A percentile compares a stretch with the other conserved stretches of the same genome.
Conservation (phyloP, 495 filamentous ascomycete species). For the Penicillium nucicola region DNA sequence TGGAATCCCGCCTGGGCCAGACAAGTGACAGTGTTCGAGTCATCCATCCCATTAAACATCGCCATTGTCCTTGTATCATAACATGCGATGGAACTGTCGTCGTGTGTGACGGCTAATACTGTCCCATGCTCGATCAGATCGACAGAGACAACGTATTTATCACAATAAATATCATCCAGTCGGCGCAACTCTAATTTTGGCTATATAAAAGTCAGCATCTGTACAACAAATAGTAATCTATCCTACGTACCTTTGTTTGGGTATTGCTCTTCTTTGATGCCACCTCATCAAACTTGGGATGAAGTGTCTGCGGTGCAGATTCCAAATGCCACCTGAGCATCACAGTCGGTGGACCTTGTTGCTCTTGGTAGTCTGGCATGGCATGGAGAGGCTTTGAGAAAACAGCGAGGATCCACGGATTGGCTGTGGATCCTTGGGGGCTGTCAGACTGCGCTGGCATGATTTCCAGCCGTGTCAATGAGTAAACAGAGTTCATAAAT, state of each 20-base stretch:
- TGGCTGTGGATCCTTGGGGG: conserved; percentile 43
- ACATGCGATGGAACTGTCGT: conserved; percentile 75
- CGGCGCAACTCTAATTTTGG: conserved; percentile 58
- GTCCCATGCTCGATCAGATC: conserved; percentile 63
- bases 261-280: conserved; percentile 58
- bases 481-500: conserved; percentile 44
- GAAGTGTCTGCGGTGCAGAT: conserved; percentile 54
- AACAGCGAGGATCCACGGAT: conserved; percentile 65
- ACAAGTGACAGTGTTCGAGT: conserved; percentile 60
- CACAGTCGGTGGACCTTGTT: conserved; percentile 61
- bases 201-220: conserved; percentile 34
- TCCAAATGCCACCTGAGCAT: conserved; percentile 79
- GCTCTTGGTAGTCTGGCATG: conserved; percentile 48
- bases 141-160: conserved; percentile 67
- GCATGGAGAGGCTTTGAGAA: conserved; percentile 58
- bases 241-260: conserved; percentile 34
- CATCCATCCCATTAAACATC: conserved; percentile 57
- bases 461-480: conserved; percentile 65
- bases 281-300: conserved; percentile 72
- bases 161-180: conserved; percentile 59
- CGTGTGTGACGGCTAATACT: conserved; percentile 63
- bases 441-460: conserved; percentile 56
- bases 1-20: conserved; percentile 71
- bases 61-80: conserved; percentile 69
- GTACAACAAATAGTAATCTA: conserved; percentile 1